Percentiles rank a stretch among this genome's conserved stretches.
Conservation (phyloP, 345 rosid genomes). For the Camelina hispida region DNA sequence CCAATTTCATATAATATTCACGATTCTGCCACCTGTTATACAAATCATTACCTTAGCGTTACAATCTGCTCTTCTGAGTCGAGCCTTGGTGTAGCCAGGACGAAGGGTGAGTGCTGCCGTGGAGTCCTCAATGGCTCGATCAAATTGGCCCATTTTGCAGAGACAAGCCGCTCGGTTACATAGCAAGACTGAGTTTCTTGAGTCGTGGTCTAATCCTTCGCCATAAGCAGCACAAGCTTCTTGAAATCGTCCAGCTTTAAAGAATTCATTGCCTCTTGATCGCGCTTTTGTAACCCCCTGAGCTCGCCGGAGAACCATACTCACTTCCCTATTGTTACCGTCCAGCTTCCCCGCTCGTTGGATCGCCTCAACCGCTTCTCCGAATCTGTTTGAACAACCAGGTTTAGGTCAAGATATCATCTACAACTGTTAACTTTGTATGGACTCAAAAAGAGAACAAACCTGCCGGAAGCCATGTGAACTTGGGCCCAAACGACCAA, state of each 20-base stretch:
- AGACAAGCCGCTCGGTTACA: conserved; percentile 88
- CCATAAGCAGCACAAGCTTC: conserved; percentile 71
- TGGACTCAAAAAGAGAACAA: conserved; percentile 34
- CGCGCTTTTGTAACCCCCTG: conserved; percentile 64
- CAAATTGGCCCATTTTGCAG: conserved; percentile 67
- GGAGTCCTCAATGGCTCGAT: conserved; percentile 77
- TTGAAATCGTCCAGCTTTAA: conserved; percentile 56
- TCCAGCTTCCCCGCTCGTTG: conserved; percentile 74
- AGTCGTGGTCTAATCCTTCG: conserved; percentile 77
- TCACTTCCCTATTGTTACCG: conserved; percentile 65
- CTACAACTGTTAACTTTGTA: background rate
- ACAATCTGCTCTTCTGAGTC: conserved; percentile 88
- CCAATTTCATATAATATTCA: background rate
- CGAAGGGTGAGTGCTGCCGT: conserved; percentile 64
- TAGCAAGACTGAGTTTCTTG: conserved; percentile 72
- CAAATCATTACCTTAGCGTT: conserved; percentile 58
- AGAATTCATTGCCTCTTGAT: conserved; percentile 69
- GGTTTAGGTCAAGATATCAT: background rate
- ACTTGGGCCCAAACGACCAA: conserved; percentile 77
- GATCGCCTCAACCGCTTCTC: conserved; percentile 62
- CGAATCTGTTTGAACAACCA: conserved; percentile 52
- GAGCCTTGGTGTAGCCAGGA: conserved; percentile 76
- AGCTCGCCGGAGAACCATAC: conserved; percentile 52
- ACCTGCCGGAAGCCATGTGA: conserved; percentile 86
- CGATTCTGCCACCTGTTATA: background rate